phyloP scores from a whole-genome alignment of 2,329 filamentous ascomycete species.

The Xylariaceae sp. region DNA sequence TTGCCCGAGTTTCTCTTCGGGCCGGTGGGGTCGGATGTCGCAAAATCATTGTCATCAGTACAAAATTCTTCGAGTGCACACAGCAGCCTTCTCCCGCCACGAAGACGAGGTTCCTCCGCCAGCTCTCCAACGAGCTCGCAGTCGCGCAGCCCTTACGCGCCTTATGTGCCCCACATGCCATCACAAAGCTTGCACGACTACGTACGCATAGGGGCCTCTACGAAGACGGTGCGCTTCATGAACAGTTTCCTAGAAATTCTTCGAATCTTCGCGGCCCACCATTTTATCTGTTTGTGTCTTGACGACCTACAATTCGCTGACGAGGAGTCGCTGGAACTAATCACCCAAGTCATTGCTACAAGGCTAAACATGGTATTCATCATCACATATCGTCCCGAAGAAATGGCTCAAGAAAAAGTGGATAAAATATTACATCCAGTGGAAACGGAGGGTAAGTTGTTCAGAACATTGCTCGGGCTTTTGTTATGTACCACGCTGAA shows the following conservation, averaged over 20 bases:
- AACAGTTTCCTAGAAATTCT: conserved; percentile 85
- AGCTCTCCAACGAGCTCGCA: conserved; percentile 36
- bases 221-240: conserved; percentile 68
- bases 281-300: conserved; percentile 80
- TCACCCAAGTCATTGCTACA: conserved; percentile 71
- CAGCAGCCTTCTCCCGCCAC: conserved; percentile 31
- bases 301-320: conserved; percentile 92
- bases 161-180: conserved; percentile 25
- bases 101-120: conserved; percentile 45
- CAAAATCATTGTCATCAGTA: conserved; percentile 35
- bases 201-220: conserved; percentile 51
- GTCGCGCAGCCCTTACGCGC: conserved; percentile 31
- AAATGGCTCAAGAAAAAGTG: conserved; percentile 52
- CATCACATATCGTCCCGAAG: conserved; percentile 67
- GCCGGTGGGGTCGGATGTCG: conserved; percentile 36
- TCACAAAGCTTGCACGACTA: conserved; percentile 55
- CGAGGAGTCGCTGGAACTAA: conserved; percentile 76
- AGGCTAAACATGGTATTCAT: conserved; percentile 78
- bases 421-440: conserved; percentile 49
- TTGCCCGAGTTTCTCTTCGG: conserved; percentile 66
- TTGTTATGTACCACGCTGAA: conserved; percentile 10
- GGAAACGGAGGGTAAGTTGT: conserved; percentile 45
- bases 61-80: conserved; percentile 30
- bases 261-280: conserved; percentile 72
- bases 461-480: not conserved